These are phyloP conservation scores for Chalaropsis thielavioides DNA, from an alignment of 2,329 filamentous ascomycete genomes.

Conservation along the genomic window DNA sequence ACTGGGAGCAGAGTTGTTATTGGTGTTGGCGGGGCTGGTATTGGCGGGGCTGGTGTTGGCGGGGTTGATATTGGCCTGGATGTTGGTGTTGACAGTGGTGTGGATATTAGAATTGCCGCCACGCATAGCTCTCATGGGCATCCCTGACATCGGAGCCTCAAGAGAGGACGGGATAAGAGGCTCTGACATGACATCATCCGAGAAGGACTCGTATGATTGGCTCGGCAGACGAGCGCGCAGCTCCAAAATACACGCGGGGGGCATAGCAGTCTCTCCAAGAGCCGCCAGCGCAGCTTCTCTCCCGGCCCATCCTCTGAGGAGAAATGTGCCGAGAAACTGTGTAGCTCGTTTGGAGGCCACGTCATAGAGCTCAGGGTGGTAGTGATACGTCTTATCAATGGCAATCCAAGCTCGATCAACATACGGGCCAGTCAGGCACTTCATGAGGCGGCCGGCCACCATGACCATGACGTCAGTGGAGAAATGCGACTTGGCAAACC, in stretches of 20 bases:
- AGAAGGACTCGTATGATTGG: slow-evolving; percentile 22
- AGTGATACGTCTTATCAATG: slow-evolving; percentile 33
- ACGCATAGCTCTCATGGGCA: slow-evolving; percentile 13
- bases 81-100: not conserved
- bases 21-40: not conserved
- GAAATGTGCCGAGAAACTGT: slow-evolving; percentile 7
- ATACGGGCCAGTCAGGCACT: slow-evolving; percentile 34
- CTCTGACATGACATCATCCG: slow-evolving; percentile 19
- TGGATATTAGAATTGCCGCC: not conserved
- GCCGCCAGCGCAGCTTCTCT: slow-evolving; percentile 31
- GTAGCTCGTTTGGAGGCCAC: slow-evolving; percentile 30
- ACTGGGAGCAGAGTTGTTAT: not conserved
- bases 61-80: no score
- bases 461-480: slow-evolving; percentile 42
- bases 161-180: slow-evolving; percentile 14
- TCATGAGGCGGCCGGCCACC: slow-evolving; percentile 39
- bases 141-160: slow-evolving; percentile 14
- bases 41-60: slow-evolving; percentile 1
- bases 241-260: slow-evolving; percentile 33
- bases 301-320: slow-evolving; percentile 29
- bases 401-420: slow-evolving; percentile 40
- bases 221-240: slow-evolving; percentile 31
- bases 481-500: slow-evolving; percentile 41
- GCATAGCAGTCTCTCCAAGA: slow-evolving; percentile 27
- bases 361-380: slow-evolving; percentile 38